Percentiles rank a stretch among this genome's conserved stretches.
Evolutionary conservation across 805 yeast species (phyloP).

Genomic region (Ogataea dorogensis): DNA sequence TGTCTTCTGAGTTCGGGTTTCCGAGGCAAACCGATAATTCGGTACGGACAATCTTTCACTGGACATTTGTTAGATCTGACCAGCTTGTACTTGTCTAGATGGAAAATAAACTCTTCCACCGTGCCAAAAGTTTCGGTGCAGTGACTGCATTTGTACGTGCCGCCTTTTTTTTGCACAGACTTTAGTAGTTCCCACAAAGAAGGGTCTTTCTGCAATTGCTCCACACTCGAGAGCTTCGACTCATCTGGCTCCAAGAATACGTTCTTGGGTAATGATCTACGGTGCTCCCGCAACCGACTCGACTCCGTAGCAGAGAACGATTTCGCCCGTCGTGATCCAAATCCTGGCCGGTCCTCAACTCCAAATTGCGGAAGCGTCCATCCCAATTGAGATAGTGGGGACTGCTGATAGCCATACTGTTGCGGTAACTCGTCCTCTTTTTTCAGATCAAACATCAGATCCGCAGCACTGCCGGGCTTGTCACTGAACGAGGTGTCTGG

Average conservation of each 20-base stretch:
- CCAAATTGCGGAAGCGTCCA: conserved; percentile 5
- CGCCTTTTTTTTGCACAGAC: conserved; percentile 31
- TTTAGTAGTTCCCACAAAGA: conserved; percentile 18
- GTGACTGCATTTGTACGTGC: conserved; percentile 48
- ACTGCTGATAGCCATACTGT: conserved; percentile 9
- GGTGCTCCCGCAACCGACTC: conserved; percentile 2
- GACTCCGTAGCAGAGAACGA: conserved; percentile 10
- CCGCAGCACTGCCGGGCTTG: conserved; percentile 6
- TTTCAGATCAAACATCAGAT: conserved; percentile 7
- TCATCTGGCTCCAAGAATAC: conserved; percentile 1
- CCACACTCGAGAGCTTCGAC: conserved; percentile 23
- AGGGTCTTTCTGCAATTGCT: conserved; percentile 32
- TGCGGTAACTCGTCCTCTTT: conserved; percentile 16
- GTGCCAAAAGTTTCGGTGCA: conserved; percentile 41
- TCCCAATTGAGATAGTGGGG: background rate
- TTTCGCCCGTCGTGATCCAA: conserved; percentile 10
- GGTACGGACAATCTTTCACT: conserved; percentile 46
- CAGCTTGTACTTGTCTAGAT: conserved; percentile 42
- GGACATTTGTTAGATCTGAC: conserved; percentile 46
- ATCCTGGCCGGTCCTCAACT: conserved; percentile 3
- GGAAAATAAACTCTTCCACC: conserved; percentile 31
- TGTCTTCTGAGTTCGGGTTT: conserved; percentile 50
- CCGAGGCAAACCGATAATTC: conserved; percentile 47
- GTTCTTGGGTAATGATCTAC: conserved; percentile 8
- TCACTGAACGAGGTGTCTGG: conserved; percentile 10